Evolutionary conservation across 441 rosid species (phyloP).

Genomic region (Populus hybrid): DNA sequence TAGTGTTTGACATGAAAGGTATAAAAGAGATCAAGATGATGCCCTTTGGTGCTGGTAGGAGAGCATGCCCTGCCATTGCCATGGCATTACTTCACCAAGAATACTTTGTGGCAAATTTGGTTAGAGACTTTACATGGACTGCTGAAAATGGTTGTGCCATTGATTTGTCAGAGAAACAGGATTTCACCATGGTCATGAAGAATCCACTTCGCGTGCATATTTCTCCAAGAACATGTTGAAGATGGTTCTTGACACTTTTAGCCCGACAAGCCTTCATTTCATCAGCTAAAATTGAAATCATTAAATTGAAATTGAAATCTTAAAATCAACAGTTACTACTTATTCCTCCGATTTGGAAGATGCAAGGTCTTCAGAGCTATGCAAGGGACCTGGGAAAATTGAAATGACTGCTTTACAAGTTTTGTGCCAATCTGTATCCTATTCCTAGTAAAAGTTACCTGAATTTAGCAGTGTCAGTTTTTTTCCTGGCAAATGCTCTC

Average conservation of each 20-base stretch:
- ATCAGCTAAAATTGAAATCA: no score
- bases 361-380: no score
- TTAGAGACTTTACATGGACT: conserved; percentile 30
- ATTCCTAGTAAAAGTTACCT: no score
- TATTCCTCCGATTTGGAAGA: no score
- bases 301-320: no score
- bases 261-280: no score
- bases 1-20: conserved; percentile 33
- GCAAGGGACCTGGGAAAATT: no score
- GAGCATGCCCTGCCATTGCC: conserved; percentile 40
- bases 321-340: no score
- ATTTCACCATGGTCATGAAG: conserved; percentile 33
- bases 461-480: no score
- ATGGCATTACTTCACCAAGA: conserved; percentile 43
- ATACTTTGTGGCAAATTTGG: conserved; percentile 42
- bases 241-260: not conserved
- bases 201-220: conserved; percentile 28
- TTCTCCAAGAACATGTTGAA: not conserved
- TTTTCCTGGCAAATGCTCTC: no score
- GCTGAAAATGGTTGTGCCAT: conserved; percentile 23
- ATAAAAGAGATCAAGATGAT: conserved; percentile 40
- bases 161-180: conserved; percentile 35
- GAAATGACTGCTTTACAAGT: no score
- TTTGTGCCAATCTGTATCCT: no score
- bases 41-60: conserved; percentile 48